Percentiles rank a stretch among this genome's conserved stretches.
Conservation (phyloP, 768 basidiomycete species). For the Serendipita indica region DNA sequence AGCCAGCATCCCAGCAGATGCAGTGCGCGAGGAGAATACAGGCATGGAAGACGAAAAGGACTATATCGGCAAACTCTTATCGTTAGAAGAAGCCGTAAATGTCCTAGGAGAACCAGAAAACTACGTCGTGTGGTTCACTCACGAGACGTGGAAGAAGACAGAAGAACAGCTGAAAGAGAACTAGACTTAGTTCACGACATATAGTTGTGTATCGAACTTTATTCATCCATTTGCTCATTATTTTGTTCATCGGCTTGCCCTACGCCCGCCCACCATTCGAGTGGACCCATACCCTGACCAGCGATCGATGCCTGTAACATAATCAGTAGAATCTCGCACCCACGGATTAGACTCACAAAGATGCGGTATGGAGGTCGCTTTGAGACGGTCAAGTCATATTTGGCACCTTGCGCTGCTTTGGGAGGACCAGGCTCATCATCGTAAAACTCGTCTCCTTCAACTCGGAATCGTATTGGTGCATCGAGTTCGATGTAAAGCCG, state of each 20-base stretch:
- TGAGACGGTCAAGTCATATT: slow-evolving; percentile 30
- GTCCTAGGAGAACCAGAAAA: neutral
- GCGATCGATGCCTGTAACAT: slow-evolving; percentile 54
- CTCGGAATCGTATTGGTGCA: slow-evolving; percentile 60
- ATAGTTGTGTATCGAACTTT: neutral
- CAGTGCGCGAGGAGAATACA: slow-evolving; percentile 37
- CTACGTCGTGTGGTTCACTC: neutral
- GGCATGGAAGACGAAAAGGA: slow-evolving; percentile 43
- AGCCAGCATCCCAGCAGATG: slow-evolving; percentile 37
- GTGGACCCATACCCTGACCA: slow-evolving; percentile 57
- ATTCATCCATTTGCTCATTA: neutral
- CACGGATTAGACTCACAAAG: slow-evolving; percentile 32
- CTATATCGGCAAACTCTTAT: slow-evolving; percentile 31
- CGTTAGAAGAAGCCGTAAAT: slow-evolving; percentile 29
- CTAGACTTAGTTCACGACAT: neutral
- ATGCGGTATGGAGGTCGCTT: slow-evolving; percentile 52
- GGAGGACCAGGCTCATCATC: slow-evolving; percentile 80
- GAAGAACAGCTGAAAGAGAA: neutral
- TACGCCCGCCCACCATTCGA: slow-evolving; percentile 15
- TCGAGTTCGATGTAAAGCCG: slow-evolving; percentile 73
- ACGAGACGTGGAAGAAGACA: neutral
- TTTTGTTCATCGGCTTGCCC: neutral
- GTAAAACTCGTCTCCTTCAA: slow-evolving; percentile 69
- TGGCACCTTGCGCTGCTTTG: slow-evolving; percentile 55
- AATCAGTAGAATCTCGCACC: neutral